Base-by-base conservation (phyloP, 129 eudicot genomes). In the Artemisia argyi region DNA sequence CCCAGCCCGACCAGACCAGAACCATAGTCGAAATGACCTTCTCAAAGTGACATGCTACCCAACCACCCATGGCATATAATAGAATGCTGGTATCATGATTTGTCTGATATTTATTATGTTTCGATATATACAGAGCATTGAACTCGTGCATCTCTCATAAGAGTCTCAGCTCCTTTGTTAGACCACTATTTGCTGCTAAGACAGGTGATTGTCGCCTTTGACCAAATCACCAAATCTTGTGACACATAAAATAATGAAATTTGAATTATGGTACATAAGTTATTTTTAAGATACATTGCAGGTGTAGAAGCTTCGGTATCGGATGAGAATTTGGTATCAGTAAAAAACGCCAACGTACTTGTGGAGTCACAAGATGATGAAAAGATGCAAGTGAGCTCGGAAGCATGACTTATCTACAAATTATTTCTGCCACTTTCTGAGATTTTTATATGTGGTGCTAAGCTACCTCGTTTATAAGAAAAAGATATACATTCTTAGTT, bases 281-380 rank as follows among this genome's bases (percentile, higher is more conserved):
- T 24, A 47, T 58, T 19, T 70, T 32, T 73, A 65, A 54, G 53
- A 76, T 63, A 32, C 32, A 14, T 69, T 83, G 69, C 84, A 92
- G 97, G 96, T 55, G 69, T 86, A 61, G 91, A 83, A 87, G 90
- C 91, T 73, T 71, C 93, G 65, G 79, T 91, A 69, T 66, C 85
- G 10, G 94, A 86, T 61, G 88, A 80, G 14, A 80, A 80, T 71
- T 28, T 72, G 65, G 72, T 92, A 70, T 51, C 76, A 3, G 73
- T 89, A 50, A 87, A 83, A 80, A 83, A 81, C 76, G 88, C 86
- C 11, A 84, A 85, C 64, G 73, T 87, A 74, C 61, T 84, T 50
- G 82, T 89, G 82, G 98, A 92, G 74, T 87, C 85, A 49, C 81
- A 87, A 71, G 88, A 83, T 54, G 95, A 84, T 66, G 86, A 77